Conservation (phyloP, 1,284 basidiomycete species). For the Rhizoctonia solani region DNA sequence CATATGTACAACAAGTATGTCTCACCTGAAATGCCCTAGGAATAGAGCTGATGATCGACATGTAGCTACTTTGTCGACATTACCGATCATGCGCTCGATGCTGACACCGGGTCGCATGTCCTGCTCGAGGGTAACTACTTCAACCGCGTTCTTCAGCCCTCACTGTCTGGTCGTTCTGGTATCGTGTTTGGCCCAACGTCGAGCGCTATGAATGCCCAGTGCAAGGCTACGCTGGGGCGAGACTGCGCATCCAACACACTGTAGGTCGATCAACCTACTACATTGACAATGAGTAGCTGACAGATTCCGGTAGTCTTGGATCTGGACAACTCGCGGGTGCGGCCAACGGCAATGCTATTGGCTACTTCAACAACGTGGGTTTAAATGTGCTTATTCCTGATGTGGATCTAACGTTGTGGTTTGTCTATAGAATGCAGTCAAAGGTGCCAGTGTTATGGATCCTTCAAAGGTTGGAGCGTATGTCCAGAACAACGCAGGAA, state of each 20-base stretch:
- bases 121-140: conserved; percentile 19
- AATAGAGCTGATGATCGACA: neutral
- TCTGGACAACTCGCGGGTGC: neutral
- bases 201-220: neutral
- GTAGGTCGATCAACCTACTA: too few species aligned
- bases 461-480: neutral
- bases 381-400: too few species aligned
- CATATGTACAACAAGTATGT: conserved; percentile 19
- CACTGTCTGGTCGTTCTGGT: neutral
- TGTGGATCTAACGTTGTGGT: too few species aligned
- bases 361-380: neutral
- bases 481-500: conserved; percentile 22
- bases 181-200: neutral
- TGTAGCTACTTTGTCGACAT: conserved; percentile 11
- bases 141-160: neutral
- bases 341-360: neutral
- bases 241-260: neutral
- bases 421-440: too few species aligned
- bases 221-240: neutral
- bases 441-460: too few species aligned
- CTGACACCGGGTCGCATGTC: neutral
- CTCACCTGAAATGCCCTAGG: neutral
- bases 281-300: too few species aligned
- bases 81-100: conserved; percentile 10
- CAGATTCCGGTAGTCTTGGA: conserved; percentile 9